Base-by-base conservation (phyloP, 192 early-diverging fungal species). In the Bifiguratus adelaidae region DNA sequence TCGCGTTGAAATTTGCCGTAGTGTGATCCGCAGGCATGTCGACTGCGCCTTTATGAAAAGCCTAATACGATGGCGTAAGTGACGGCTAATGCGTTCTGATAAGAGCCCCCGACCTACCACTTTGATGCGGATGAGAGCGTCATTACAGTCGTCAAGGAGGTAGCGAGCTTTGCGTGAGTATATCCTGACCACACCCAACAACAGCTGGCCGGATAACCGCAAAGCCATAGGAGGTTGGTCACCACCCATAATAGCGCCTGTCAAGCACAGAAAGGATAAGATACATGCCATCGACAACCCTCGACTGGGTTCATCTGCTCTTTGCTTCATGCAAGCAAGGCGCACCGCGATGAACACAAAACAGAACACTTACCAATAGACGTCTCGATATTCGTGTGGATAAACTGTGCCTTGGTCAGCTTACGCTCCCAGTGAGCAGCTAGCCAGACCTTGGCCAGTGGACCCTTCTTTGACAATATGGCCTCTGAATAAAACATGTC, bases 381-480 rank as follows among this genome's bases (percentile, higher is more conserved):
- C 16, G 66, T 74, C 33, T 83, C 69, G 36, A 99, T 80, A 65
- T 92, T 91, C n/a, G 96, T 86, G 44, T 94, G 88, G 37, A 97
- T 57, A 44, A 95, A 80, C 71, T 99, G 92, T 4, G 78, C 68
- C 58, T 99, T 99, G 48, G 82, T 86, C 24, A 99, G 70, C 76
- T 99, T 99, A 58, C 86, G 74, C 66, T 99, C 96, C 82, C 87
- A 88, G 53, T 97, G 91, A 23, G 95, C 89, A 11, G 96, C 96
- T 16, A 99, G 78, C 96, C 96, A 99, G 48, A 96, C 88, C 59
- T 88, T 89, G 46, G 90, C 89, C 41, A 99, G 72, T 33, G 92
- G 82, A 3, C 93, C 92, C 65, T 87, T 85, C 46, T 83, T 83
- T 25, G 82, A 79, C 20, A 85, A 69, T 41, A 89, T 79, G 36